phyloP scores from a whole-genome alignment of 1,284 basidiomycete species.

The Tetrapyrgos nigripes region DNA sequence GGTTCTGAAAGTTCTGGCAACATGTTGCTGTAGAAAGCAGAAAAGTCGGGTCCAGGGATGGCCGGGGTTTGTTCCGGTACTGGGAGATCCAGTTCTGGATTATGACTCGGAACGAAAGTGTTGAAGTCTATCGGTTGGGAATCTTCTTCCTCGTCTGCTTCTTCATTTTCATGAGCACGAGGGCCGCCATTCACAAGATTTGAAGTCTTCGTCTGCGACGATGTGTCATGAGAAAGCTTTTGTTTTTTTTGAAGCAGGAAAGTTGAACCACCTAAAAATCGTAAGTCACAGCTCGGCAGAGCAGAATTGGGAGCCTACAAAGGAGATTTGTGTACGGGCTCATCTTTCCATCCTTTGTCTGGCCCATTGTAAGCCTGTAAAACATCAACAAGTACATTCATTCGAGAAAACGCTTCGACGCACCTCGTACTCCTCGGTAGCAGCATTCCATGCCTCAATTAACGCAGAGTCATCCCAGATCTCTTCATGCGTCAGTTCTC shows the following conservation, averaged over 20 bases:
- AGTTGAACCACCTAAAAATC: constrained; percentile 73
- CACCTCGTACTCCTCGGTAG: constrained; percentile 78
- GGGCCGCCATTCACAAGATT: not conserved
- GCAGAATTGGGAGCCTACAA: constrained; percentile 52
- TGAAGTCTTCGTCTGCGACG: not conserved
- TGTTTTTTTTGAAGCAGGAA: constrained; percentile 54
- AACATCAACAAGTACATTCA: constrained; percentile 10
- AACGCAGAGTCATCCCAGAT: constrained; percentile 86
- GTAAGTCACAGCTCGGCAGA: constrained; percentile 7
- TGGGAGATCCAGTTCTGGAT: constrained; percentile 59
- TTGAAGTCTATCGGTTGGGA: constrained; percentile 72
- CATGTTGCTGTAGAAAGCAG: constrained; percentile 22
- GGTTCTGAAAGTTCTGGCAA: constrained; percentile 38
- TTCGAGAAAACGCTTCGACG: constrained; percentile 15
- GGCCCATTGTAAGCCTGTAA: constrained; percentile 68
- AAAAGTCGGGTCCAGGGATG: constrained; percentile 24
- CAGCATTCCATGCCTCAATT: constrained; percentile 82
- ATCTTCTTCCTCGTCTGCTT: constrained; percentile 38
- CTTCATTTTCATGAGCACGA: constrained; percentile 12
- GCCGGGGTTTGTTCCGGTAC: constrained; percentile 26
- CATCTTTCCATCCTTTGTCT: constrained; percentile 72
- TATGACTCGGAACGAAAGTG: constrained; percentile 71
- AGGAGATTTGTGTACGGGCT: constrained; percentile 70
- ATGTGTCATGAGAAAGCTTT: constrained; percentile 18
- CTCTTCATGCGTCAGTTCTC: constrained; percentile 71